These are phyloP conservation scores for Verticillium isaacii DNA, from an alignment of 2,329 filamentous ascomycete species.

Conservation along the genomic window DNA sequence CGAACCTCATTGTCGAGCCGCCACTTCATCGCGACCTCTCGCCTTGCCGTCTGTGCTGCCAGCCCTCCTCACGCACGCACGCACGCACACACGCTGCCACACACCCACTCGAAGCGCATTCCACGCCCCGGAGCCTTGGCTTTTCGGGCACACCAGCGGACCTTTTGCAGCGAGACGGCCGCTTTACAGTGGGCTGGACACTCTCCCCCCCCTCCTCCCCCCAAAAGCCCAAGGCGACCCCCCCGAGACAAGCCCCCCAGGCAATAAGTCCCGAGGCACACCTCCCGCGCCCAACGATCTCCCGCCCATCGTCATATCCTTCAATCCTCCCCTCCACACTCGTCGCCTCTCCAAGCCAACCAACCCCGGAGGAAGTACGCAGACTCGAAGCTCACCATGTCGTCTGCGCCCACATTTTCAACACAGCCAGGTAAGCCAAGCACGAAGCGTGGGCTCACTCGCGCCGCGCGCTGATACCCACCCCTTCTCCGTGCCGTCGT, in stretches of 20 bases:
- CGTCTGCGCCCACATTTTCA: slow-evolving; percentile 1
- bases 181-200: background rate
- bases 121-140: background rate
- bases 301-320: background rate
- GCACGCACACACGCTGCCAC: background rate
- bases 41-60: background rate
- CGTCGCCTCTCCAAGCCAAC: background rate
- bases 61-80: background rate
- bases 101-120: background rate
- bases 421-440: slow-evolving; percentile 17
- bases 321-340: background rate
- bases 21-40: background rate
- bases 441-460: slow-evolving; percentile 2
- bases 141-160: background rate
- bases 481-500: background rate
- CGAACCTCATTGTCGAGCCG: background rate
- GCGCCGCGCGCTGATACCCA: background rate
- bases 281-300: background rate
- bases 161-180: background rate
- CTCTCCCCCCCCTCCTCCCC: too few relatives aligned
- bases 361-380: background rate
- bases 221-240: background rate
- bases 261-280: background rate
- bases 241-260: background rate
- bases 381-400: background rate